Base-by-base conservation (phyloP, 2,329 filamentous ascomycete species). In the Scedosporium minutisporum region DNA sequence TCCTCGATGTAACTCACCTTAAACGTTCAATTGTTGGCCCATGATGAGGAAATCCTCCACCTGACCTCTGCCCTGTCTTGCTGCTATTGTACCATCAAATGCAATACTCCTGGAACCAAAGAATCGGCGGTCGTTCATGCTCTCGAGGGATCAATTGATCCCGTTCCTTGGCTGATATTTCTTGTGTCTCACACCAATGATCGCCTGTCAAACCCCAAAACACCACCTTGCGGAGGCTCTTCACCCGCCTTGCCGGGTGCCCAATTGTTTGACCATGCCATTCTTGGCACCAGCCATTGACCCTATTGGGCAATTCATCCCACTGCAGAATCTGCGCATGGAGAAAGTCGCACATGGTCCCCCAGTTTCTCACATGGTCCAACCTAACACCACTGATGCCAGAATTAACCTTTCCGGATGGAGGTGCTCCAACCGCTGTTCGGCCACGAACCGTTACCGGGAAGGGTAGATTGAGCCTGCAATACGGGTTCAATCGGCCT, bases 201-300 rank as follows among this genome's bases (percentile, higher is more conserved):
- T 55, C 51, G 18, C n/a, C 21, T 23, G 23, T 25, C 55, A 16
- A n/a, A 53, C 42, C 41, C 27, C 58, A 21, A 61, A 53, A 21
- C 23, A 23, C 51, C 29, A 38, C 12, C 41, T 3, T n/a, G 7
- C 44, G 60, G 48, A 61, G 29, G 27, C 27, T 61, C 46, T 61
- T 53, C 46, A 38, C 60, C 60, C 60, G 60, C 48, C n/a, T 38
- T 55, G 42, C 60, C 60, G 48, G 60, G 60, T 61, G 60, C 29
- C 60, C 21, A 58, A 33, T 6, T 38, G n/a, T 23, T 57, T 16
- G 21, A 38, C 33, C 33, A 3, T 41, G 16, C 55, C 55, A n/a
- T 16, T 38, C 55, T 58, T 55, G 51, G 51, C 51, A 55, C 51
- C 18, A 12, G 51, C 51, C 23, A 55, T 14, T 55, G 18, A 23